These are phyloP conservation scores for Colletotrichum sp. DNA, from an alignment of 2,329 filamentous ascomycete genomes.

Conservation along the genomic window DNA sequence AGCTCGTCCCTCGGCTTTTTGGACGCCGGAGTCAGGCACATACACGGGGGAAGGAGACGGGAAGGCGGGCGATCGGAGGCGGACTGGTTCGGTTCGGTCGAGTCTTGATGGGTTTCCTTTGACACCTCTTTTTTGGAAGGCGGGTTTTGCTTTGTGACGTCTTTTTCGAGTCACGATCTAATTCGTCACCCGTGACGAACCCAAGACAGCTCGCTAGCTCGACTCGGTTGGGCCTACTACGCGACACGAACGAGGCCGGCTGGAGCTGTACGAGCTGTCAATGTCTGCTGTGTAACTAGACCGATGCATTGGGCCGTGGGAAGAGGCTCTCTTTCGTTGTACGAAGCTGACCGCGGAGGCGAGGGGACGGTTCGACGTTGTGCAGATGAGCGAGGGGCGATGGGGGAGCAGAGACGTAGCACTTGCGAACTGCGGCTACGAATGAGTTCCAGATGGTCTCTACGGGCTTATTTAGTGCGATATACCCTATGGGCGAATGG, in stretches of 20 bases:
- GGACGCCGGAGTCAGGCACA: background rate
- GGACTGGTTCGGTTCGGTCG: background rate
- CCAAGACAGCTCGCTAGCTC: background rate
- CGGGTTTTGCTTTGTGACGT: background rate
- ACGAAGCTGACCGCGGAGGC: background rate
- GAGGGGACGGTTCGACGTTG: background rate
- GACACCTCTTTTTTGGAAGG: background rate
- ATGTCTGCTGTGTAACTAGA: background rate
- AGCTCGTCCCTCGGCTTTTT: constrained; percentile 7
- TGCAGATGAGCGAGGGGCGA: background rate
- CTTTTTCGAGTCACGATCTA: background rate
- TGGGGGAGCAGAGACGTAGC: background rate
- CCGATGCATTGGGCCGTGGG: background rate
- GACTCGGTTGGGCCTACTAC: background rate
- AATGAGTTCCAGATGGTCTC: background rate
- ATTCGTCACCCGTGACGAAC: background rate
- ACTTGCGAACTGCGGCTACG: background rate
- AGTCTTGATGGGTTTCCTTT: background rate
- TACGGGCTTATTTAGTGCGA: background rate
- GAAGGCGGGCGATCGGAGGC: background rate
- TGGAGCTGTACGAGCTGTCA: constrained; percentile 11
- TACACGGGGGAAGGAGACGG: background rate
- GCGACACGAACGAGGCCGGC: background rate
- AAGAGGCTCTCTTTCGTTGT: background rate
- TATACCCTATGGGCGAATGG: background rate